Evolutionary conservation across 108 stramenopile species (phyloP).

Genomic region (Cylindrotheca fusiformis): DNA sequence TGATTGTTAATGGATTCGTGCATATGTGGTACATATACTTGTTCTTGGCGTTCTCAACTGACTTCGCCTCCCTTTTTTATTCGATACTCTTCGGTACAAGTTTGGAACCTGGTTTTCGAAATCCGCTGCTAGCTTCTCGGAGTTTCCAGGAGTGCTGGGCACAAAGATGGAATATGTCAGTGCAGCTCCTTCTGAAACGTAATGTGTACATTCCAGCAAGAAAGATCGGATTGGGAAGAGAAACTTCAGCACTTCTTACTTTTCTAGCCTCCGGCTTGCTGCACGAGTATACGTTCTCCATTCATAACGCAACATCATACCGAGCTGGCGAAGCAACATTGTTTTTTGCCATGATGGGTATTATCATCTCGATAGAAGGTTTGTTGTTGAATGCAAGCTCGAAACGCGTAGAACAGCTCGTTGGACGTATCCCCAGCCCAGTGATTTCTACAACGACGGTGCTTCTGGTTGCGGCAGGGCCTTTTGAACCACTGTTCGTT

Average conservation of each 20-base stretch:
- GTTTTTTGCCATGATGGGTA: constrained; percentile 35
- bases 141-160: constrained; percentile 33
- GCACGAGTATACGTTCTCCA: constrained; percentile 42
- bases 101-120: constrained; percentile 25
- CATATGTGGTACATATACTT: constrained; percentile 36
- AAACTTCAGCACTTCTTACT: constrained; percentile 17
- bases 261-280: constrained; percentile 35
- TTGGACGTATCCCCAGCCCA: background rate
- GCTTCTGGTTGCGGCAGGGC: constrained; percentile 13
- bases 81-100: background rate
- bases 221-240: background rate
- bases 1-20: constrained; percentile 11
- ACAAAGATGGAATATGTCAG: constrained; percentile 35
- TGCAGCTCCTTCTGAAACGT: constrained; percentile 30
- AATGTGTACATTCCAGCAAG: constrained; percentile 27
- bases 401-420: background rate
- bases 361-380: constrained; percentile 28
- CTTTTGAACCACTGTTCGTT: constrained; percentile 27
- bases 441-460: constrained; percentile 1
- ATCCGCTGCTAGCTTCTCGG: constrained; percentile 30
- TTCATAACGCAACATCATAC: constrained; percentile 27
- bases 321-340: constrained; percentile 22
- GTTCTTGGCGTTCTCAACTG: constrained; percentile 23
- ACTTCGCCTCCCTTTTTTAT: constrained; percentile 1
- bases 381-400: constrained; percentile 4